Evolutionary conservation across 202 grass and related monocot species (phyloP).

Genomic region (Zizania palustris): DNA sequence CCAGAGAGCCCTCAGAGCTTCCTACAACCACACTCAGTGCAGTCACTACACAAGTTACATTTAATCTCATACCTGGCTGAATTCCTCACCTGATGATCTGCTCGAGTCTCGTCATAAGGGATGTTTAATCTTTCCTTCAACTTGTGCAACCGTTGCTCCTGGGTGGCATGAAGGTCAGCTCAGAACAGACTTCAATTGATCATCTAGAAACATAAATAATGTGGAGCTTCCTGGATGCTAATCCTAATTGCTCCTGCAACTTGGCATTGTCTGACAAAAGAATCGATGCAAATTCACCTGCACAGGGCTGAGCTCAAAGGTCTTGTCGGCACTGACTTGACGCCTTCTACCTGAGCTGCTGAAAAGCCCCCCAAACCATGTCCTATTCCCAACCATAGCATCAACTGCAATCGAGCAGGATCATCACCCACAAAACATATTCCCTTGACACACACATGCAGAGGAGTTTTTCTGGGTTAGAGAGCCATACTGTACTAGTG

Average conservation of each 20-base stretch:
- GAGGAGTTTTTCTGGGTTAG: no score
- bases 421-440: not conserved
- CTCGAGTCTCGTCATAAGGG: conserved; percentile 73
- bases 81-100: conserved; percentile 70
- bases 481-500: not conserved
- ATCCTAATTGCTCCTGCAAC: no score
- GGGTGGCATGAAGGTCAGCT: conserved; percentile 28
- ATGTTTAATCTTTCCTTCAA: conserved; percentile 85
- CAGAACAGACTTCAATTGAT: not conserved
- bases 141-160: conserved; percentile 77
- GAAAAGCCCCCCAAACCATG: conserved; percentile 92
- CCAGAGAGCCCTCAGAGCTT: conserved; percentile 82
- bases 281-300: conserved; percentile 51
- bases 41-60: no score
- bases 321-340: conserved; percentile 54
- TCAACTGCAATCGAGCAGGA: conserved; percentile 47
- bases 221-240: not conserved
- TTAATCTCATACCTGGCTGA: no score
- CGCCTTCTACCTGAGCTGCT: conserved; percentile 66
- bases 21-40: conserved; percentile 40
- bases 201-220: not conserved
- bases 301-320: conserved; percentile 54
- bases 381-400: conserved; percentile 85
- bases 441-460: not conserved
- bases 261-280: no score